Base-by-base conservation (phyloP, 2,329 filamentous ascomycete genomes). In the Apiospora kogelbergensis region DNA sequence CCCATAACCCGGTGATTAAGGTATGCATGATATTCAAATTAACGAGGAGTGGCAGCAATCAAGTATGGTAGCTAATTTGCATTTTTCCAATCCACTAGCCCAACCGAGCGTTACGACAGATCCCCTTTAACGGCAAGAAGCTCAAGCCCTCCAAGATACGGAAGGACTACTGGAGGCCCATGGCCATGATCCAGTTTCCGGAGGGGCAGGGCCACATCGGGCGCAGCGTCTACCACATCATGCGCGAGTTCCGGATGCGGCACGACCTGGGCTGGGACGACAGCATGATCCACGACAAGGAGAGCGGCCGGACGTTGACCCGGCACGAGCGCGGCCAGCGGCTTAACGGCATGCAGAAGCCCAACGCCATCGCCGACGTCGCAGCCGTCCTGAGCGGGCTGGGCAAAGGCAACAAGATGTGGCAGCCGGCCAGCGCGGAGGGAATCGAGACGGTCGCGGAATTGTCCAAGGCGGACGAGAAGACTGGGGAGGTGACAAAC, bases 121-220 rank as follows among this genome's bases (percentile, higher is more conserved):
- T 78, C 70, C 86, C 88, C 64, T 92, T 86, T 81, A 89, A 89
- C 72, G 90, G 89, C 79, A 92, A 91, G 78, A 91, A 92, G 80
- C 84, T 87, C 63, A 86, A 88, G 72, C 89, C 89, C 2, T 78
- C 85, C 67, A 88, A 87, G 74, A 81, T 92, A 46, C 88, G 90
- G 69, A 90, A 89, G 78, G 90, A 92, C 81, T 88, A 89, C 80
- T 92, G 90, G 90, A 81, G 81, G 42, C 87, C 88, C 7, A 80
- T 91, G 74, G 89, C 88, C 66, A 80, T 85, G 71, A 86, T 92
- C 70, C 81, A 85, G 75, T 89, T 92, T 76, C 84, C 84, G 57
- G 70, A 79, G 60, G 86, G 85, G 57, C 79, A 82, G 46, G 86
- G 85, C 69, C 76, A 80, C 33, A 81, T 89, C 17, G 90, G 90